Base-by-base conservation (phyloP, 2,329 filamentous ascomycete genomes). In the Dendrostoma leiphaemia region DNA sequence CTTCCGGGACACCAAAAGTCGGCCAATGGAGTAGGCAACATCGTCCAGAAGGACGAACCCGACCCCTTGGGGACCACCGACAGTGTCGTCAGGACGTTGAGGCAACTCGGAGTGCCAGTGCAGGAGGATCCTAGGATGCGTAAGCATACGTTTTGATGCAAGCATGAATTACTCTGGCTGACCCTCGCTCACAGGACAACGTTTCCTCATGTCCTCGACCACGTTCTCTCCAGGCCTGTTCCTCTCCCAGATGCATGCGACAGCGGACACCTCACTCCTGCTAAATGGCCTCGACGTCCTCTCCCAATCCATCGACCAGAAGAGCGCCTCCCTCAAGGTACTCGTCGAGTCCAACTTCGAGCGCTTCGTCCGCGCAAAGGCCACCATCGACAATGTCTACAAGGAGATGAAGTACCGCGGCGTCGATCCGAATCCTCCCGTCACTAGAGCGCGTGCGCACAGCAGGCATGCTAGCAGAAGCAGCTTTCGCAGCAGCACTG, bases 271-370 rank as follows among this genome's bases (percentile, higher is more conserved):
- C 1, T 83, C 91, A 62, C 84, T 86, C 43, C 78, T 99, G 1
- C 78, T 96, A 12, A 79, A 83, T 46, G 95, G 94, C 3, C 82
- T 99, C 19, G 89, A 96, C 62, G 86, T 89, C 56, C 82, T 99
- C 19, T 94, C 91, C 17, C 83, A 84, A 58, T 97, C 93, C 1
- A 99, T 99, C 65, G 94, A 97, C 65, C 90, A 97, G 72, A 99
- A 99, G 71, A 97, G 93, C 0, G 94, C 93, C 0, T 97, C 92
- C 4, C 81, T 99, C 58, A 99, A 99, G 69, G 89, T 96, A 10
- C 81, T 99, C 17, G 94, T 99, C 23, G 94, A 99, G 71, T 93
- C 90, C 60, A 99, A 99, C 69, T 99, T 99, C 67, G 95, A 99
- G 72, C 88, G 93, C 61, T 99, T 99, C 74, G 94, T 99, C 53